These are phyloP conservation scores for Penicillium aurantiogriseum DNA, from an alignment of 2,329 filamentous ascomycete species.

Conservation along the genomic window DNA sequence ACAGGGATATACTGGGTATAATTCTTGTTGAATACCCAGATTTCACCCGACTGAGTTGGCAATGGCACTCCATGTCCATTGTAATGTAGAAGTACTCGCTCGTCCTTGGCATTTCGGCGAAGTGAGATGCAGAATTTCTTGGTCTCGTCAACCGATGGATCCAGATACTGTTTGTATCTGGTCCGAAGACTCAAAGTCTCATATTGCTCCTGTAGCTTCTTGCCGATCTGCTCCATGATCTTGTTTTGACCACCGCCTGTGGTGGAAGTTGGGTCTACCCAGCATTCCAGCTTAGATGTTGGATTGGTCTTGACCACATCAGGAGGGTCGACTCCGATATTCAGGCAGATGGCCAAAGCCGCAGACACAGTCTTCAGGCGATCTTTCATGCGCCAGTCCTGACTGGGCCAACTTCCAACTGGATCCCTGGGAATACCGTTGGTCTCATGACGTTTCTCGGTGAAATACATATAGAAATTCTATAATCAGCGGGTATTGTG, in stretches of 20 bases:
- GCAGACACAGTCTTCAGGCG: slow-evolving; percentile 95
- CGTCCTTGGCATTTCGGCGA: slow-evolving; percentile 88
- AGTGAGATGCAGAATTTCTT: slow-evolving; percentile 93
- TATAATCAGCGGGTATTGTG: slow-evolving; percentile 42
- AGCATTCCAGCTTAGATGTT: slow-evolving; percentile 90
- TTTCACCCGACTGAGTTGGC: slow-evolving; percentile 91
- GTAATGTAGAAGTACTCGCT: slow-evolving; percentile 96
- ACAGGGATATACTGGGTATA: slow-evolving; percentile 99
- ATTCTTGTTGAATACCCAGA: slow-evolving; percentile 99
- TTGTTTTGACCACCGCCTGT: slow-evolving; percentile 73
- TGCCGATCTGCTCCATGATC: slow-evolving; percentile 90
- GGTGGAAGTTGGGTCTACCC: slow-evolving; percentile 85
- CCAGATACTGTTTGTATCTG: slow-evolving; percentile 95
- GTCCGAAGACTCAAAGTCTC: slow-evolving; percentile 92
- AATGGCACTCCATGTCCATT: slow-evolving; percentile 97
- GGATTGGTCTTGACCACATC: slow-evolving; percentile 95
- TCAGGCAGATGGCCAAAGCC: slow-evolving; percentile 88
- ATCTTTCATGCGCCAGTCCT: slow-evolving; percentile 98
- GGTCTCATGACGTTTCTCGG: slow-evolving; percentile 94
- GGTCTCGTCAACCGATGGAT: slow-evolving; percentile 94
- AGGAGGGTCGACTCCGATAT: slow-evolving; percentile 95
- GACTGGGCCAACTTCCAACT: slow-evolving; percentile 57
- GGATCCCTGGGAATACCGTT: slow-evolving; percentile 76
- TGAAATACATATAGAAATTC: slow-evolving; percentile 99
- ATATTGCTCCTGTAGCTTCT: slow-evolving; percentile 92